Evolutionary conservation across 176 grass and related monocot species (phyloP).

Genomic region (Melocanna baccifera): DNA sequence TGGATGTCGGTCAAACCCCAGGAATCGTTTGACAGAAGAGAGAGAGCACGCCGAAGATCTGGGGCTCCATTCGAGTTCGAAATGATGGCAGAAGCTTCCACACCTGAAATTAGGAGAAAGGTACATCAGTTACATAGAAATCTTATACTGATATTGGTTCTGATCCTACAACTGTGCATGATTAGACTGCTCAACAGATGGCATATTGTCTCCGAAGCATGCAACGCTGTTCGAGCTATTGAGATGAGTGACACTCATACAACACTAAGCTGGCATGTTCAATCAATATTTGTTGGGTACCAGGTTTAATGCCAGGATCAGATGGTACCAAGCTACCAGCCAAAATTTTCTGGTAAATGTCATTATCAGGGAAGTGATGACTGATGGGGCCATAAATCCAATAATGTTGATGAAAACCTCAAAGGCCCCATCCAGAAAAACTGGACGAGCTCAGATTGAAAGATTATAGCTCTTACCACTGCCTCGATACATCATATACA

Average conservation of each 20-base stretch:
- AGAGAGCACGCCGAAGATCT: conserved; percentile 82
- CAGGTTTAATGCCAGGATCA: neutral
- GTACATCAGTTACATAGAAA: neutral
- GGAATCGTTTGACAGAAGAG: conserved; percentile 89
- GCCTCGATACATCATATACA: neutral
- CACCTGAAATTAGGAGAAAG: conserved; percentile 30
- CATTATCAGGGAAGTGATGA: neutral
- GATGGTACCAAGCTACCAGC: neutral
- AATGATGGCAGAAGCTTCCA: conserved; percentile 37
- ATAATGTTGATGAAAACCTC: neutral
- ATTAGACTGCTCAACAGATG: neutral
- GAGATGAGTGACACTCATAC: neutral
- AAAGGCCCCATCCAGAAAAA: neutral
- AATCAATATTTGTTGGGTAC: neutral
- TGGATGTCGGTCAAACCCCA: conserved; percentile 9
- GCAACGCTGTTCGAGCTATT: neutral
- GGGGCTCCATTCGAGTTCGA: conserved; percentile 48
- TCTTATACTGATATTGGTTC: neutral
- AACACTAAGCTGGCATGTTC: neutral
- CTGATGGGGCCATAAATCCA: neutral
- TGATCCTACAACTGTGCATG: neutral
- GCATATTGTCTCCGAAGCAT: neutral
- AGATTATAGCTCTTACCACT: neutral
- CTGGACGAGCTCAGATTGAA: neutral
- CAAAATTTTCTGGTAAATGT: conserved; percentile 5